These are phyloP conservation scores for Metschnikowia reukaufii DNA, from an alignment of 805 yeast species.

Conservation along the genomic window DNA sequence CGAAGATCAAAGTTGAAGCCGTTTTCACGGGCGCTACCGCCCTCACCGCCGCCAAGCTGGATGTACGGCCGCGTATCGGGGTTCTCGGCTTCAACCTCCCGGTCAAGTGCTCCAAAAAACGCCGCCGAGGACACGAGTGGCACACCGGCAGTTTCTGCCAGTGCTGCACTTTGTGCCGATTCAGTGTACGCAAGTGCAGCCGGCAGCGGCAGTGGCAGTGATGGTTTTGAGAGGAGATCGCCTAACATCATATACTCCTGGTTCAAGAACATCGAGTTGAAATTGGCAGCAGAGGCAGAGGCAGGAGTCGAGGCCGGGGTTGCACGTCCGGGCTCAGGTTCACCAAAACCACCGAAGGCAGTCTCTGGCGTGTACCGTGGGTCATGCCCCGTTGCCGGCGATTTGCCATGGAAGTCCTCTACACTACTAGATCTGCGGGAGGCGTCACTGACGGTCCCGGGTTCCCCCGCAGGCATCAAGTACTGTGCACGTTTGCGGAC, in stretches of 20 bases:
- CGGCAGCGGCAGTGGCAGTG: slow-evolving; percentile 34
- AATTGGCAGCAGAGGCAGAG: slow-evolving; percentile 20
- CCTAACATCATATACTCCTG: slow-evolving; percentile 53
- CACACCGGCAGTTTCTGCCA: slow-evolving; percentile 5
- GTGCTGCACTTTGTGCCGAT: no score
- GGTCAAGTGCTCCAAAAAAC: slow-evolving; percentile 14
- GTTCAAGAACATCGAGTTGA: slow-evolving; percentile 48
- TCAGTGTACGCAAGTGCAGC: slow-evolving; percentile 30
- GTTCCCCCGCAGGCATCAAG: not conserved
- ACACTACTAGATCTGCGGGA: not conserved
- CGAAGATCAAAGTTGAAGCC: slow-evolving; percentile 16
- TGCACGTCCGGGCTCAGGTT: slow-evolving; percentile 2
- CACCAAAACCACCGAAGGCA: slow-evolving; percentile 5
- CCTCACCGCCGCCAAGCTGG: slow-evolving; percentile 32
- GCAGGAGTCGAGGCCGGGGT: slow-evolving; percentile 15
- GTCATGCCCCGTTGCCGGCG: not conserved
- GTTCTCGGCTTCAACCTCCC: slow-evolving; percentile 5
- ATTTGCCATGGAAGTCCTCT: not conserved
- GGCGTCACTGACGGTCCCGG: not conserved
- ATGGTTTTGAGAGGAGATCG: slow-evolving; percentile 46
- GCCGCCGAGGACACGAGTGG: slow-evolving; percentile 14
- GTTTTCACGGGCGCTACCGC: slow-evolving; percentile 9
- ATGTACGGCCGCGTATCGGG: slow-evolving; percentile 39
- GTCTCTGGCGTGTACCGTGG: not conserved
- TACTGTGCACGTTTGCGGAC: slow-evolving; percentile 49